Conservation (phyloP, 1,139 yeast species). For the Entelexis sorbosivorans region DNA sequence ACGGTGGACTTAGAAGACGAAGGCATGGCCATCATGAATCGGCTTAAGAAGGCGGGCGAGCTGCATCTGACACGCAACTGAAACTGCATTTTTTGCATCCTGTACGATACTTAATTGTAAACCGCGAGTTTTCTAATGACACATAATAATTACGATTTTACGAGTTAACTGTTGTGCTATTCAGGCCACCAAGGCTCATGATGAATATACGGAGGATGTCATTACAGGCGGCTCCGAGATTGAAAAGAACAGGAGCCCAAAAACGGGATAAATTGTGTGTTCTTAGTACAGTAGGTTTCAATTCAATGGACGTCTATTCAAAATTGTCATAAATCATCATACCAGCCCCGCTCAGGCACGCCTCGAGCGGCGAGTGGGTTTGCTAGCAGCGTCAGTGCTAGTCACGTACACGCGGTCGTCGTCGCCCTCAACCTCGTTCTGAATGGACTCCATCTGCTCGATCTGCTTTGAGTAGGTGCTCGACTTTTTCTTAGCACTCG, state of each 20-base stretch:
- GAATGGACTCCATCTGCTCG: constrained; percentile 66
- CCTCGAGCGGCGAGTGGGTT: not conserved
- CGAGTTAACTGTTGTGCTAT: too few relatives aligned
- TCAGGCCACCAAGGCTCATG: too few relatives aligned
- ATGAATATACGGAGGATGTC: too few relatives aligned
- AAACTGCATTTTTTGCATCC: not conserved
- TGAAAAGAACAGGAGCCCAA: too few relatives aligned
- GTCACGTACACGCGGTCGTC: constrained; percentile 24
- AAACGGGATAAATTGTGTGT: too few relatives aligned
- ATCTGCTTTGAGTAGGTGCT: constrained; percentile 65
- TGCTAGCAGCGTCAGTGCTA: not conserved
- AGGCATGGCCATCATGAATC: constrained; percentile 90
- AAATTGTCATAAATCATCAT: constrained; percentile 4
- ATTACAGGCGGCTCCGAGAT: too few relatives aligned
- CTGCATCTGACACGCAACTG: not conserved
- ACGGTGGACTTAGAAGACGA: constrained; percentile 60
- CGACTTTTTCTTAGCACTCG: constrained; percentile 45
- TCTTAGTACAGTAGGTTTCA: too few relatives aligned
- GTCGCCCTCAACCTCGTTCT: constrained; percentile 53
- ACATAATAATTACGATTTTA: too few relatives aligned
- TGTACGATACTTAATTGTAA: not conserved
- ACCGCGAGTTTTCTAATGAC: not conserved
- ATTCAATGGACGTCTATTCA: too few relatives aligned
- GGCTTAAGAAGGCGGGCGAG: constrained; percentile 73
- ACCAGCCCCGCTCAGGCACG: not conserved